These are phyloP conservation scores for Arachnomyces sp. DNA, from an alignment of 2,329 filamentous ascomycete species.

Conservation along the genomic window DNA sequence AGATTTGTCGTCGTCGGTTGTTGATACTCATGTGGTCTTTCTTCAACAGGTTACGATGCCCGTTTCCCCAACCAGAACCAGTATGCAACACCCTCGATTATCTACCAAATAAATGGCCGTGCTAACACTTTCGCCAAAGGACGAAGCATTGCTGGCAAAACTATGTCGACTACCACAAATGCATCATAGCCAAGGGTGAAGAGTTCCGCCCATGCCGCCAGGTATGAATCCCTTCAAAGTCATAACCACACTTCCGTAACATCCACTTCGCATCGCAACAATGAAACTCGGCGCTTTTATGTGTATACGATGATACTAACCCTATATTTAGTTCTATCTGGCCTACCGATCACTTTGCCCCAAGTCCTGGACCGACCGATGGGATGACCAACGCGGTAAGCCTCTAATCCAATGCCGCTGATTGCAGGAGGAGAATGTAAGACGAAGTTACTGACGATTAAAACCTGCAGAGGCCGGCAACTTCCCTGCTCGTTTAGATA, in stretches of 20 bases:
- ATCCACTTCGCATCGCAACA: background rate
- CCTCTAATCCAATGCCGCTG: slow-evolving; percentile 14
- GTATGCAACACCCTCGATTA: slow-evolving; percentile 27
- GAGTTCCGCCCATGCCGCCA: slow-evolving; percentile 95
- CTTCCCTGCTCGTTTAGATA: slow-evolving; percentile 46
- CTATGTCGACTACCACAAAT: slow-evolving; percentile 99
- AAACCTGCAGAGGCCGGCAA: slow-evolving; percentile 44
- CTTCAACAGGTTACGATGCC: slow-evolving; percentile 78
- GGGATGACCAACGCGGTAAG: slow-evolving; percentile 95
- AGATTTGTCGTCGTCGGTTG: background rate
- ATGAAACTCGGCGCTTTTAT: background rate
- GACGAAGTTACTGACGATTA: too few relatives aligned
- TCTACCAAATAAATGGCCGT: background rate
- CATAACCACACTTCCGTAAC: background rate
- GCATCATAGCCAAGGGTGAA: slow-evolving; percentile 95
- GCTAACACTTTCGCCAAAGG: slow-evolving; percentile 23
- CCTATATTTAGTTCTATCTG: slow-evolving; percentile 69
- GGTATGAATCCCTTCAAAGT: slow-evolving; percentile 49
- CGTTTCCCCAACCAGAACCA: slow-evolving; percentile 95
- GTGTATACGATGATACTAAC: background rate
- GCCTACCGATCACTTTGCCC: slow-evolving; percentile 98
- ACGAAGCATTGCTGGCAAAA: slow-evolving; percentile 99
- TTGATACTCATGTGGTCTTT: background rate
- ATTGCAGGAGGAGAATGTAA: too few relatives aligned
- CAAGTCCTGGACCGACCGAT: slow-evolving; percentile 84